These are phyloP conservation scores for Rosa multiflora DNA, from an alignment of 306 rosid genomes.

Conservation along the genomic window DNA sequence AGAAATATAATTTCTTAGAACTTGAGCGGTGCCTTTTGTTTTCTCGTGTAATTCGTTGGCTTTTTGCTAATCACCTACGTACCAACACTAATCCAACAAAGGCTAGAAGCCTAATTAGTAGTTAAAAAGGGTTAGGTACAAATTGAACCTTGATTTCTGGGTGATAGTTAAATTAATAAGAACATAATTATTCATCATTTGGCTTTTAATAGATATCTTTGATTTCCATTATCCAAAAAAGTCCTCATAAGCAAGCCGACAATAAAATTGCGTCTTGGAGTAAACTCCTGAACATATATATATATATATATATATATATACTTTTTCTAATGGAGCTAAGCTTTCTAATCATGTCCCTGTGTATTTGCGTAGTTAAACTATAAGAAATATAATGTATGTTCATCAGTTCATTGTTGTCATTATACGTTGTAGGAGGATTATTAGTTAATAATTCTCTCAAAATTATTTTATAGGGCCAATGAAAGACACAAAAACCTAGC, in stretches of 20 bases:
- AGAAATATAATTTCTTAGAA: background rate
- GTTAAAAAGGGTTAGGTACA: conserved; percentile 30
- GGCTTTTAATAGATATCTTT: conserved; percentile 41
- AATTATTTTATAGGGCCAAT: conserved; percentile 14
- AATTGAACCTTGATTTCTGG: conserved; percentile 75
- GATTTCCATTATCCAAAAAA: conserved; percentile 30
- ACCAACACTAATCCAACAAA: conserved; percentile 30
- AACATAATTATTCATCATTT: conserved; percentile 46
- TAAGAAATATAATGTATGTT: background rate
- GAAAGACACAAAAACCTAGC: background rate
- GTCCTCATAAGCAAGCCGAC: conserved; percentile 19
- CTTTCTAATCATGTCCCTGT: background rate
- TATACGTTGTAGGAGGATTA: conserved; percentile 25
- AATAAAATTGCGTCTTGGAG: background rate
- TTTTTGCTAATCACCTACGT: conserved; percentile 10
- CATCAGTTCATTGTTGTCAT: conserved; percentile 3
- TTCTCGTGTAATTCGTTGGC: conserved; percentile 5
- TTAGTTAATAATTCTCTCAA: conserved; percentile 41
- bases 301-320: background rate
- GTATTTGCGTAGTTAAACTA: background rate
- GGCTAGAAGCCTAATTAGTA: conserved; percentile 33
- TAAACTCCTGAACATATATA: background rate
- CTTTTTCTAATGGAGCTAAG: background rate
- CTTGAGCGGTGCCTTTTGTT: background rate
- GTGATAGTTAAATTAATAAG: conserved; percentile 41